Percentiles rank a stretch among this genome's conserved stretches.
Conservation (phyloP, 208 protist species). For the Zelonia costaricensis region DNA sequence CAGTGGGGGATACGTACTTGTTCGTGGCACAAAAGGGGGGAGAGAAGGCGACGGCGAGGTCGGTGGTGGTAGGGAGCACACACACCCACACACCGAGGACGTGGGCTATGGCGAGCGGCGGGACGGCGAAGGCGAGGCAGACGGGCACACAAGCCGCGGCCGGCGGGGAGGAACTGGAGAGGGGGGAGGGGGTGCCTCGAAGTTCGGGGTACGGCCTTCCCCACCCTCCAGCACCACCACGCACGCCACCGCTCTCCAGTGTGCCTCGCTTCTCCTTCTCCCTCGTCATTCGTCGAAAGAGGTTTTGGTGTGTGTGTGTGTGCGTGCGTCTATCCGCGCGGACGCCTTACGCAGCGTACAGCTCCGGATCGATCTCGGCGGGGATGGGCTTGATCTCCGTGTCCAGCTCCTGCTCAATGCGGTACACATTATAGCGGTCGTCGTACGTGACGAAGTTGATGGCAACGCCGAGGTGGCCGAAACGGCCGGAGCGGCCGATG, state of each 20-base stretch:
- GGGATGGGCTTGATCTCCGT: slow-evolving; percentile 99
- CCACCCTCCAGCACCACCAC: no score
- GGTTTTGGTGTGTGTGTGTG: slow-evolving; percentile 7
- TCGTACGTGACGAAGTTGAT: slow-evolving; percentile 99
- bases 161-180: no score
- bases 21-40: no score
- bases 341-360: slow-evolving; percentile 90
- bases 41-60: no score
- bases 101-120: no score
- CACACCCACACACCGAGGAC: no score
- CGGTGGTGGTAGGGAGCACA: no score
- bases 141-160: no score
- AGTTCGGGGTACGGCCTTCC: no score
- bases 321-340: background rate
- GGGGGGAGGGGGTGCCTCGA: no score
- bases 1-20: no score
- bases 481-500: slow-evolving; percentile 96
- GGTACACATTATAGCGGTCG: slow-evolving; percentile 95
- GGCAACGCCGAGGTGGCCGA: slow-evolving; percentile 98
- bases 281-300: slow-evolving; percentile 6
- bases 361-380: slow-evolving; percentile 93
- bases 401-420: slow-evolving; percentile 98
- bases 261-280: slow-evolving; percentile 14
- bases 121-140: no score
- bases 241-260: background rate